These are phyloP conservation scores for Eucalyptus fibrosa DNA, from an alignment of 345 rosid species.

Conservation along the genomic window DNA sequence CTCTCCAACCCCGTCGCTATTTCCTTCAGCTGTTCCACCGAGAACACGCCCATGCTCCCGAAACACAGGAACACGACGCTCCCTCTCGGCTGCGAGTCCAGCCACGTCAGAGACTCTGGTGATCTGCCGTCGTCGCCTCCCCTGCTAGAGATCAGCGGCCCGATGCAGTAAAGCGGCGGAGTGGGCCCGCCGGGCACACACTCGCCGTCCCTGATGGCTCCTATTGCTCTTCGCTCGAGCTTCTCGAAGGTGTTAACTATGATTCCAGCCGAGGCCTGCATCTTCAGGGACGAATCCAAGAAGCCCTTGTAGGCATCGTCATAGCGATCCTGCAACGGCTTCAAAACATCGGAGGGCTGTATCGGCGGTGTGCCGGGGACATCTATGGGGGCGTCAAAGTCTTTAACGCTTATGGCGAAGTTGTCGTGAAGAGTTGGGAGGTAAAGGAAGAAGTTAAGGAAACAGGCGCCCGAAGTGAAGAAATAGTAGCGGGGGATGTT, in stretches of 20 bases:
- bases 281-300: background rate
- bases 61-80: slow-evolving; percentile 51
- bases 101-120: slow-evolving; percentile 32
- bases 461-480: slow-evolving; percentile 27
- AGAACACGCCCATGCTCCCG: slow-evolving; percentile 48
- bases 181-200: slow-evolving; percentile 16
- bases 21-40: slow-evolving; percentile 23
- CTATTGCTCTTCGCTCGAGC: slow-evolving; percentile 26
- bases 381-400: slow-evolving; percentile 5
- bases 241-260: slow-evolving; percentile 40
- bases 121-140: background rate
- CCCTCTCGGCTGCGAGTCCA: slow-evolving; percentile 33
- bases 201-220: slow-evolving; percentile 22
- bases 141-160: slow-evolving; percentile 25
- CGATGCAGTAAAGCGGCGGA: slow-evolving; percentile 36
- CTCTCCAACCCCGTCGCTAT: slow-evolving; percentile 39
- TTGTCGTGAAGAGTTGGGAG: slow-evolving; percentile 14
- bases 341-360: slow-evolving; percentile 8
- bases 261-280: slow-evolving; percentile 22
- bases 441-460: slow-evolving; percentile 13
- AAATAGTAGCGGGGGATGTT: slow-evolving; percentile 27
- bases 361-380: slow-evolving; percentile 30
- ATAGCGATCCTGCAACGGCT: slow-evolving; percentile 6
- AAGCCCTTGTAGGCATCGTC: slow-evolving; percentile 8
- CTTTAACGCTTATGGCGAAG: slow-evolving; percentile 11